phyloP scores from a whole-genome alignment of 768 basidiomycete genomes.

The Termitomyces sp. region DNA sequence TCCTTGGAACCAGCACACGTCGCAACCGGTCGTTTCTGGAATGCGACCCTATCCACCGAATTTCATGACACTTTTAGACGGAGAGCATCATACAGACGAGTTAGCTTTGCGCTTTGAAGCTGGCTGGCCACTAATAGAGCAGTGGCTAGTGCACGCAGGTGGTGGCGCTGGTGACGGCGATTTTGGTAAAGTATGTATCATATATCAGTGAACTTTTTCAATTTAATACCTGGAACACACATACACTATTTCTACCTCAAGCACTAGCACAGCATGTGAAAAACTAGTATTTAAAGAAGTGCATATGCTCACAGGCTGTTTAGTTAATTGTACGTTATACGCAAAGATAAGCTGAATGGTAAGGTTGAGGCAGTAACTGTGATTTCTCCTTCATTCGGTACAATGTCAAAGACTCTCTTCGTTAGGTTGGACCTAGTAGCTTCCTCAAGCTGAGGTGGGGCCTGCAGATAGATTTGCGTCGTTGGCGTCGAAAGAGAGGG shows the following conservation, averaged over 20 bases:
- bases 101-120: constrained; percentile 77
- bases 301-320: neutral
- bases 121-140: constrained; percentile 77
- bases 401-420: constrained; percentile 79
- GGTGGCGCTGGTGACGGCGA: constrained; percentile 58
- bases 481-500: constrained; percentile 81
- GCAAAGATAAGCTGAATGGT: constrained; percentile 79
- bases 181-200: constrained; percentile 70
- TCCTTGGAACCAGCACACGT: constrained; percentile 14
- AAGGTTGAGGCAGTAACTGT: constrained; percentile 84
- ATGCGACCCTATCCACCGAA: constrained; percentile 45
- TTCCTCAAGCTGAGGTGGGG: constrained; percentile 86
- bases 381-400: constrained; percentile 71
- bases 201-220: constrained; percentile 51
- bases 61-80: constrained; percentile 64
- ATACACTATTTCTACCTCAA: neutral
- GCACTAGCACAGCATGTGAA: neutral
- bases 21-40: constrained; percentile 12
- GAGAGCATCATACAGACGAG: constrained; percentile 91
- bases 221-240: neutral
- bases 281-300: neutral
- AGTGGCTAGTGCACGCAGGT: constrained; percentile 60
- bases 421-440: constrained; percentile 88
- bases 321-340: constrained; percentile 45
- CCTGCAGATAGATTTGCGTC: constrained; percentile 86